Base-by-base conservation (phyloP, 139 green algal species). In the Coccomyxa sp. region DNA sequence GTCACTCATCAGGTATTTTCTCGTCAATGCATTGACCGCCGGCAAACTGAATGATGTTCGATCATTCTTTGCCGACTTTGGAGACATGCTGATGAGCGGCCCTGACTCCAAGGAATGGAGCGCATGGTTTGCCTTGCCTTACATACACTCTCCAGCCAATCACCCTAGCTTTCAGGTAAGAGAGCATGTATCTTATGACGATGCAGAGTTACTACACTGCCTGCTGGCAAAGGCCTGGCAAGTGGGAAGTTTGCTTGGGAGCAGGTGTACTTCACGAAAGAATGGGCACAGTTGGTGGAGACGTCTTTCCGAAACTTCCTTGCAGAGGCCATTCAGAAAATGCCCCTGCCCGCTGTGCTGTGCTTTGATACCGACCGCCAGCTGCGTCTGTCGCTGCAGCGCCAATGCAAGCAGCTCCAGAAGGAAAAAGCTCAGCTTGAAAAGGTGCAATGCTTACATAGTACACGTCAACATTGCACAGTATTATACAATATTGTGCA, bases 271-370 rank as follows among this genome's bases (percentile, higher is more conserved):
- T 94, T 94, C 71, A 86, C 67, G 4, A 79, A 82, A 25, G 84
- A 91, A 17, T 94, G 90, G 90, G 21, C 80, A 57, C 71, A 66
- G 10, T 58, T 90, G n/a, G 74, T 92, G 74, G 86, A 91, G 85
- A 16, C 71, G 17, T 90, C 85, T 15, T 88, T 92, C 78, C 82
- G 87, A 28, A 92, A 94, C 85, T 92, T 92, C 83, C 76, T 92
- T 25, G 45, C 81, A 0, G 86, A 91, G 79, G 86, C 84, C 13
- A 63, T 91, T 71, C 67, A 82, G 27, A 32, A 81, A 13, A 81
- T 92, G 82, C 90, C 90, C 16, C 88, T 91, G 79, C 90, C 90
- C 30, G 86, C 88, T 13, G 60, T 94, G 25, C 84, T 94, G 84
- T 78, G 88, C 27, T 93, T 92, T 86, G 88, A 92, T 79, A 80